Conservation (phyloP, 805 yeast species). For the Henningerozyma blattae region DNA sequence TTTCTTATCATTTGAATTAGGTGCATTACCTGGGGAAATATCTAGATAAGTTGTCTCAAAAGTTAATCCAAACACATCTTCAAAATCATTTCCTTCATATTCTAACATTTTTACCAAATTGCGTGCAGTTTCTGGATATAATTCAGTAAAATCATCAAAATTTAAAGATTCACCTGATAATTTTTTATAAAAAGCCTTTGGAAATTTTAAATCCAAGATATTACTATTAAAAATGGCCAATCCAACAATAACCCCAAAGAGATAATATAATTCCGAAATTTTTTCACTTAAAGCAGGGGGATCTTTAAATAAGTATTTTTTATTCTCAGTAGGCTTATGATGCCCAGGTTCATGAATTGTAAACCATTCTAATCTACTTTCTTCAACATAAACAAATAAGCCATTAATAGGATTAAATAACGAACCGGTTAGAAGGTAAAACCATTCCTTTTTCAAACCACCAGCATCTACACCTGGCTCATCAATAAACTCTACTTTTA, state of each 20-base stretch:
- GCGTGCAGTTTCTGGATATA: conserved; percentile 56
- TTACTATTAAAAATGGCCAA: conserved; percentile 86
- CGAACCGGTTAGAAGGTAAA: conserved; percentile 56
- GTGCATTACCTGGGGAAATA: conserved; percentile 17
- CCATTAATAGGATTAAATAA: conserved; percentile 60
- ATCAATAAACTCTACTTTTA: conserved; percentile 66
- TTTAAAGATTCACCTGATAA: conserved; percentile 43
- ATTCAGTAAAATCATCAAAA: conserved; percentile 51
- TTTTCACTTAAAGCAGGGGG: conserved; percentile 8
- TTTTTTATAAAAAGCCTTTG: conserved; percentile 65
- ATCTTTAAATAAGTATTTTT: conserved; percentile 15
- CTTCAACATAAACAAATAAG: conserved; percentile 53
- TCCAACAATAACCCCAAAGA: conserved; percentile 80
- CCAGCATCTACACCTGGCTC: conserved; percentile 97
- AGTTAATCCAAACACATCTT: conserved; percentile 37
- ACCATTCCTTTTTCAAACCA: conserved; percentile 92
- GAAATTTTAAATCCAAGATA: conserved; percentile 69
- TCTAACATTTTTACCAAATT: conserved; percentile 37
- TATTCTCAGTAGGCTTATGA: conserved; percentile 12
- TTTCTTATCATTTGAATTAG: neutral
- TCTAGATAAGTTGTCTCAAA: conserved; percentile 51
- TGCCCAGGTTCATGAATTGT: conserved; percentile 34
- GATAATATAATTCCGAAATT: conserved; percentile 46
- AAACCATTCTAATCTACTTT: conserved; percentile 72
- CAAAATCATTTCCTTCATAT: conserved; percentile 32